These are phyloP conservation scores for Saccharomycopsis javanensis DNA, from an alignment of 805 yeast species.

Conservation along the genomic window DNA sequence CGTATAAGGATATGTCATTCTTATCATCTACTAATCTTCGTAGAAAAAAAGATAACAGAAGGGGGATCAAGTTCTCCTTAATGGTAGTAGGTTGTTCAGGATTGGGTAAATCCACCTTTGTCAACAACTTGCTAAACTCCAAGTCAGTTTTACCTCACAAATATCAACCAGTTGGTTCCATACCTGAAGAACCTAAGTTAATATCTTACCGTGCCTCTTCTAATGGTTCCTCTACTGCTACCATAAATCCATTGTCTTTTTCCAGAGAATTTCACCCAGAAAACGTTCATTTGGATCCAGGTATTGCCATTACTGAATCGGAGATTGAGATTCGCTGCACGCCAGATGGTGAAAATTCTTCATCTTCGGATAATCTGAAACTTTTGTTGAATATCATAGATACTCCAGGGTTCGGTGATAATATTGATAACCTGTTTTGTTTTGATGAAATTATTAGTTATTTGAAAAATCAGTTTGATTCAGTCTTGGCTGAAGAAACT, in stretches of 20 bases:
- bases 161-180: conserved; percentile 32
- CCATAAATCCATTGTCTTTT: conserved; percentile 50
- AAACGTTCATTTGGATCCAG: conserved; percentile 57
- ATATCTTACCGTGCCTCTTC: conserved; percentile 38
- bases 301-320: conserved; percentile 64
- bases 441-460: conserved; percentile 55
- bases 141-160: conserved; percentile 47
- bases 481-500: conserved; percentile 63
- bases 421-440: conserved; percentile 51
- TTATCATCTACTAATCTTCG: conserved; percentile 26
- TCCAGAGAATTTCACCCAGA: conserved; percentile 54
- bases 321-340: conserved; percentile 37
- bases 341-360: conserved; percentile 24
- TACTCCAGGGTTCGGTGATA: conserved; percentile 56
- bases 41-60: conserved; percentile 57
- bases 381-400: conserved; percentile 46
- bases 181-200: conserved; percentile 27
- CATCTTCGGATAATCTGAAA: conserved; percentile 46
- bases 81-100: conserved; percentile 69
- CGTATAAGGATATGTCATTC: conserved; percentile 15
- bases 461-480: conserved; percentile 63
- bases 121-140: conserved; percentile 57
- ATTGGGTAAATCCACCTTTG: conserved; percentile 68
- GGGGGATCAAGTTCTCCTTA: conserved; percentile 65
- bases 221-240: conserved; percentile 20